Percentiles rank a stretch among this genome's conserved stretches.
Conservation (phyloP, 345 rosid genomes). For the Gossypium thurberi region DNA sequence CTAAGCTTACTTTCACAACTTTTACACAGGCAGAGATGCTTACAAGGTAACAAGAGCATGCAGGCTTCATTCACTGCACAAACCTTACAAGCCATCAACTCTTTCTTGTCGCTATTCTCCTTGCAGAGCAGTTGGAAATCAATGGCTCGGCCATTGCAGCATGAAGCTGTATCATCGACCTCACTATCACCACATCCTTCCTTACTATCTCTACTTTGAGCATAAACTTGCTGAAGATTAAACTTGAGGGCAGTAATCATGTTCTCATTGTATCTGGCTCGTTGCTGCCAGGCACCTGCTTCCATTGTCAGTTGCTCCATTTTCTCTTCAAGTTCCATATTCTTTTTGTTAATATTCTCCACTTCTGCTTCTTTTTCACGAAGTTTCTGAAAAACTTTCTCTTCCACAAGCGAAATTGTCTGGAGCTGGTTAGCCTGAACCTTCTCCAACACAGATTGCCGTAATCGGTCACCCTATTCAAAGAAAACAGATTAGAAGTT, state of each 20-base stretch:
- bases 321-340: slow-evolving; percentile 67
- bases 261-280: slow-evolving; percentile 64
- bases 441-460: slow-evolving; percentile 51
- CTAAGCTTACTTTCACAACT: slow-evolving; percentile 80
- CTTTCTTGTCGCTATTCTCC: slow-evolving; percentile 31
- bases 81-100: slow-evolving; percentile 59
- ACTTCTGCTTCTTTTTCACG: slow-evolving; percentile 68
- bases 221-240: slow-evolving; percentile 64
- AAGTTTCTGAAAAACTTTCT: slow-evolving; percentile 48
- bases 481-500: slow-evolving; percentile 7
- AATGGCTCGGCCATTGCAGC: slow-evolving; percentile 52
- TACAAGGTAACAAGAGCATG: slow-evolving; percentile 88
- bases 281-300: slow-evolving; percentile 75
- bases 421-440: slow-evolving; percentile 53
- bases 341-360: slow-evolving; percentile 58
- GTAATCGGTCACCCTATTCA: slow-evolving; percentile 51
- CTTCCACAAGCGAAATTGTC: slow-evolving; percentile 54
- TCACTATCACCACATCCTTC: slow-evolving; percentile 95
- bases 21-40: slow-evolving; percentile 92
- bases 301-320: slow-evolving; percentile 61
- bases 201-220: slow-evolving; percentile 56
- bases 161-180: slow-evolving; percentile 83
- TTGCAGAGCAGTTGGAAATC: slow-evolving; percentile 46
- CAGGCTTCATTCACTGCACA: slow-evolving; percentile 65
- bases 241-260: slow-evolving; percentile 56